Conservation (phyloP, 495 filamentous ascomycete genomes). For the Thermothielavioides terrestris region DNA sequence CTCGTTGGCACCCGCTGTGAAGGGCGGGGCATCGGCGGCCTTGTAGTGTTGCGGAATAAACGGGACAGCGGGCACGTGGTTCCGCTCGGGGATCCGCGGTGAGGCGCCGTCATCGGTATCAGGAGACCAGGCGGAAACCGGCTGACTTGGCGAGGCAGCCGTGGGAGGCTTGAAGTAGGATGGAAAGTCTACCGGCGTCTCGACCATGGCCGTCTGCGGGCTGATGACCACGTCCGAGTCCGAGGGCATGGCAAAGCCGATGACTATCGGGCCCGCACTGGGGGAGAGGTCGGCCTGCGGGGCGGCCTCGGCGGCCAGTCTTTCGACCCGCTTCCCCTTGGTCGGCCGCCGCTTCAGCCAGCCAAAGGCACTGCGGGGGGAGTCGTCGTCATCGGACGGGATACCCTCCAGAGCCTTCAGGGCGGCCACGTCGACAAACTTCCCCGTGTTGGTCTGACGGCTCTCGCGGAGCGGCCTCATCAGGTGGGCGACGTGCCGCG, state of each 20-base stretch:
- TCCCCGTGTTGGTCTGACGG: constrained; percentile 25
- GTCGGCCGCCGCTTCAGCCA: constrained; percentile 35
- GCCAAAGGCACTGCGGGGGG: constrained; percentile 34
- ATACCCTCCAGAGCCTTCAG: constrained; percentile 42
- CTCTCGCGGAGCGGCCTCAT: constrained; percentile 8
- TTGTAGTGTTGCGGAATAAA: constrained; percentile 25
- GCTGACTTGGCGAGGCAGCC: constrained; percentile 34
- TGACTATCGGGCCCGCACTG: constrained; percentile 64
- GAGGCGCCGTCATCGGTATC: constrained; percentile 27
- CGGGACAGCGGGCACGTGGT: constrained; percentile 54
- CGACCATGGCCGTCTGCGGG: constrained; percentile 41
- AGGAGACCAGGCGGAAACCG: constrained; percentile 55
- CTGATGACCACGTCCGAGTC: constrained; percentile 46
- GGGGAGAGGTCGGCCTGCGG: constrained; percentile 57
- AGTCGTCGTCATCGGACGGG: constrained; percentile 30
- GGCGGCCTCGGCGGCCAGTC: constrained; percentile 13
- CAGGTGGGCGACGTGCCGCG: constrained; percentile 20
- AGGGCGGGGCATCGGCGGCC: neutral
- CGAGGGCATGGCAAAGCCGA: constrained; percentile 64
- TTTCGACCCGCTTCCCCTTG: constrained; percentile 23
- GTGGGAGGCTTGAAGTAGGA: constrained; percentile 27
- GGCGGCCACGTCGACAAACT: constrained; percentile 43
- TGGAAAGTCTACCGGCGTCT: constrained; percentile 30
- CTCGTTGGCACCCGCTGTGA: neutral
- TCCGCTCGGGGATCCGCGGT: constrained; percentile 10